Evolutionary conservation across 2,329 filamentous ascomycete species (phyloP).

Genomic region (Neocucurbitaria cava): DNA sequence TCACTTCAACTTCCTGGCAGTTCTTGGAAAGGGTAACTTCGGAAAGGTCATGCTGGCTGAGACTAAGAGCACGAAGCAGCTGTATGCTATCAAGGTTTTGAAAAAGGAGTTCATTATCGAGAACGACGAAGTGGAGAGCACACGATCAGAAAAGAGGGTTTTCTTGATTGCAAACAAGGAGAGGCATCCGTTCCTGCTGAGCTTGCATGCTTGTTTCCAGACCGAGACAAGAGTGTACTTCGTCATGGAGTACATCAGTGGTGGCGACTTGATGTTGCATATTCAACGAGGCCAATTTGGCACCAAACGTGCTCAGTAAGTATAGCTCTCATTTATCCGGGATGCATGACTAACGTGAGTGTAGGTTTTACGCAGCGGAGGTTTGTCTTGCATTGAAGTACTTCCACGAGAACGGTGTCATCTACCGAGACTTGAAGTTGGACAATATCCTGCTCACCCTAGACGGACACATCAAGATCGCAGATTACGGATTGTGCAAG

Average conservation of each 20-base stretch:
- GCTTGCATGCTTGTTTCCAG: conserved; percentile 97
- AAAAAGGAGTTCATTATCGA: conserved; percentile 99
- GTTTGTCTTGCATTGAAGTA: conserved; percentile 98
- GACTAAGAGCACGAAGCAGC: conserved; percentile 87
- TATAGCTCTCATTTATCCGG: conserved; percentile 23
- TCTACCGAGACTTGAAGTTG: conserved; percentile 84
- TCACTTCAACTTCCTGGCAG: conserved; percentile 98
- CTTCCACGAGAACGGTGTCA: conserved; percentile 99
- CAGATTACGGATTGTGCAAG: conserved; percentile 97
- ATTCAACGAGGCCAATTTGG: conserved; percentile 97
- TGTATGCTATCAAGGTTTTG: conserved; percentile 98
- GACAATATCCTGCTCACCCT: conserved; percentile 92
- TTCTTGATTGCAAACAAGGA: conserved; percentile 98
- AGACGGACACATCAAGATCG: conserved; percentile 98
- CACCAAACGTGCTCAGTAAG: conserved; percentile 92
- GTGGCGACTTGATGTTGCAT: conserved; percentile 98
- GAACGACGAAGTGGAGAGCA: conserved; percentile 98
- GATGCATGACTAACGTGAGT: conserved; percentile 17
- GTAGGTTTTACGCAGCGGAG: conserved; percentile 93
- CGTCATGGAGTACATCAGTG: conserved; percentile 99
- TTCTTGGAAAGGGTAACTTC: conserved; percentile 98
- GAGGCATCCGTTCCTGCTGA: conserved; percentile 93
- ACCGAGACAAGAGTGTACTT: conserved; percentile 99
- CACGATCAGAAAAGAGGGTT: conserved; percentile 94
- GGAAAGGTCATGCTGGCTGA: conserved; percentile 99